Evolutionary conservation across 345 rosid species (phyloP).

Genomic region (Passiflora organensis): DNA sequence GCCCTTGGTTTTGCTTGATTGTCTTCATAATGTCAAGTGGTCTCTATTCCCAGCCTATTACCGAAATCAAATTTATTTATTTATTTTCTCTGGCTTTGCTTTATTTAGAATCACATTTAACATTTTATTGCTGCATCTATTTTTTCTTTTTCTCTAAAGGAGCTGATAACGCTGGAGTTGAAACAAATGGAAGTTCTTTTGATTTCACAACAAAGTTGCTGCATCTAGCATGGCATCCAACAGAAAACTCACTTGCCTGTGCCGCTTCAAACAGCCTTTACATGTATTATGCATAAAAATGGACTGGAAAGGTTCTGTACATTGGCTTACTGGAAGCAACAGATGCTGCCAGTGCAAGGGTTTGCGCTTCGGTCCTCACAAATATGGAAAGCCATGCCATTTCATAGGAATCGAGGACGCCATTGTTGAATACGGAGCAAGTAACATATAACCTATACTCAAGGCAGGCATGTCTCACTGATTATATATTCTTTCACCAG

Average conservation of each 20-base stretch:
- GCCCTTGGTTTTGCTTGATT: too few species aligned
- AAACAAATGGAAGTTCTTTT: slow-evolving; percentile 47
- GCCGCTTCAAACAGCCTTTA: slow-evolving; percentile 63
- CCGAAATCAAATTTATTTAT: too few species aligned
- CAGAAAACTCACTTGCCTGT: slow-evolving; percentile 46
- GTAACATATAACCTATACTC: slow-evolving; percentile 12
- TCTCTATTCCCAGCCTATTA: background rate
- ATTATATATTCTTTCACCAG: slow-evolving; percentile 37
- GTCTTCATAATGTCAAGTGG: background rate
- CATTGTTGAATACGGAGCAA: slow-evolving; percentile 16
- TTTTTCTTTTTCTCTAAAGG: slow-evolving; percentile 15
- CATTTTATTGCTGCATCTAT: too few species aligned
- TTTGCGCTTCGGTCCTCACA: slow-evolving; percentile 10
- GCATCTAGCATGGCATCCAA: slow-evolving; percentile 62
- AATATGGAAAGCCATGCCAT: slow-evolving; percentile 7
- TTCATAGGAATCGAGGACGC: slow-evolving; percentile 3
- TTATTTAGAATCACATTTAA: too few species aligned
- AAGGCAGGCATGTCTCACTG: slow-evolving; percentile 23
- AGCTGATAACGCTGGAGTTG: slow-evolving; percentile 37
- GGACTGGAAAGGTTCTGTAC: slow-evolving; percentile 13
- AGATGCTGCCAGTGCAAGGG: slow-evolving; percentile 9
- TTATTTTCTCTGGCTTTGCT: too few species aligned
- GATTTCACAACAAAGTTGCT: slow-evolving; percentile 50
- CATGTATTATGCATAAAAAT: slow-evolving; percentile 49
- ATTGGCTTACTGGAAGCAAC: slow-evolving; percentile 7